A percentile compares a stretch with the other conserved stretches of the same genome.
phyloP scores from a whole-genome alignment of 1,139 yeast species.

The Lodderomyces pseudojiufengensis region DNA sequence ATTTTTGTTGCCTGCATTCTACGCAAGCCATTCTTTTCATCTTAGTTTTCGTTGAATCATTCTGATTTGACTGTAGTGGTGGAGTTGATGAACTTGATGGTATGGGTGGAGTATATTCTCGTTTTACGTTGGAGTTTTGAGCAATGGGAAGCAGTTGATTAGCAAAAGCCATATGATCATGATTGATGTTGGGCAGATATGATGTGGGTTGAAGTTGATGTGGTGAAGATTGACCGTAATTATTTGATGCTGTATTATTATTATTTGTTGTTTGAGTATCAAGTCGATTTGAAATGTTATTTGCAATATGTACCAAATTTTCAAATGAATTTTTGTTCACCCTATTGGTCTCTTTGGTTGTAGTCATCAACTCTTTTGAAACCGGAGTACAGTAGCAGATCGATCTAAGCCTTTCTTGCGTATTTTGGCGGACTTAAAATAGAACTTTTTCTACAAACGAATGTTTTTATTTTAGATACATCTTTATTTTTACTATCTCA shows the following conservation, averaged over 20 bases:
- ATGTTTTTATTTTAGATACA: too few species aligned
- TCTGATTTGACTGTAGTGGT: conserved; percentile 15
- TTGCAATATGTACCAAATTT: conserved; percentile 42
- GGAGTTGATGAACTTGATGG: conserved; percentile 7
- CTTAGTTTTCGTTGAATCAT: conserved; percentile 13
- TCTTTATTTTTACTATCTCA: too few species aligned
- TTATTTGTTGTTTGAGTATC: conserved; percentile 1
- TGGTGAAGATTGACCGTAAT: not conserved
- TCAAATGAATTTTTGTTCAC: conserved; percentile 27
- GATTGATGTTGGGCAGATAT: conserved; percentile 6
- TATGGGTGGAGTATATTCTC: not conserved
- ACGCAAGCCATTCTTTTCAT: conserved; percentile 81
- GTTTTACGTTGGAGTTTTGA: not conserved
- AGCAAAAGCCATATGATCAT: conserved; percentile 3
- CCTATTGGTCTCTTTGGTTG: not conserved
- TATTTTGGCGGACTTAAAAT: too few species aligned
- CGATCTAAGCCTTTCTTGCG: too few species aligned
- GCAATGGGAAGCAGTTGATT: too few species aligned
- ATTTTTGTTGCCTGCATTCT: conserved; percentile 92
- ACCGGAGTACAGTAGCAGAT: too few species aligned
- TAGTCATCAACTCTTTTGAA: not conserved
- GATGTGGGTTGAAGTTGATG: conserved; percentile 4
- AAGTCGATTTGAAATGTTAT: conserved; percentile 38
- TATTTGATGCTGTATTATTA: too few species aligned
- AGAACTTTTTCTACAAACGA: too few species aligned